Evolutionary conservation across 2,329 filamentous ascomycete species (phyloP).

Genomic region (Pseudocercospora eumusae): DNA sequence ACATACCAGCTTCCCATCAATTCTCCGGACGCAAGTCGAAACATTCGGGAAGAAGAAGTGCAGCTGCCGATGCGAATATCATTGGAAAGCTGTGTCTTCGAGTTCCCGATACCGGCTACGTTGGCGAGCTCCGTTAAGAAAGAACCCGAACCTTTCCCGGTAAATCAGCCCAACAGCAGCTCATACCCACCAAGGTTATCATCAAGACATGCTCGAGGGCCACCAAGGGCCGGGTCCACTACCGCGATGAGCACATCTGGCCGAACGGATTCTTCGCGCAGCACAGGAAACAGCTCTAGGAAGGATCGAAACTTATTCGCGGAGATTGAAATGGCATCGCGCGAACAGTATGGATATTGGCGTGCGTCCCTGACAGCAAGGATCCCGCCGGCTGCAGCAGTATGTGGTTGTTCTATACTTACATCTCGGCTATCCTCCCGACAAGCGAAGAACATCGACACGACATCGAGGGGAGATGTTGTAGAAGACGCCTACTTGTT

Average conservation of each 20-base stretch:
- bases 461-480: neutral
- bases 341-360: conserved; percentile 25
- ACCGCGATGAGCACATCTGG: conserved; percentile 1
- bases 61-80: neutral
- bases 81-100: neutral
- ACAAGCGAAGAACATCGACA: neutral
- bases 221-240: neutral
- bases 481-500: neutral
- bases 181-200: neutral
- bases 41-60: neutral
- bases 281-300: neutral
- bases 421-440: conserved; percentile 14
- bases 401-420: conserved; percentile 22
- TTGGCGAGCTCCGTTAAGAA: neutral
- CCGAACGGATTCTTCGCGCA: neutral
- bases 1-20: conserved; percentile 14
- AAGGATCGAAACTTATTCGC: conserved; percentile 5
- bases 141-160: neutral
- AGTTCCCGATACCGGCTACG: neutral
- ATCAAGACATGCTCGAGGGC: neutral
- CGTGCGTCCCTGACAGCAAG: conserved; percentile 17
- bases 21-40: neutral
- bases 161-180: neutral
- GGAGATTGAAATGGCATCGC: conserved; percentile 24
- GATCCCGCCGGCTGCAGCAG: conserved; percentile 16